Evolutionary conservation across 1,284 basidiomycete species (phyloP), one percentile per base, ranked within the genome.

Genomic region (Sporisorium iseilematis-ciliati): DNA sequence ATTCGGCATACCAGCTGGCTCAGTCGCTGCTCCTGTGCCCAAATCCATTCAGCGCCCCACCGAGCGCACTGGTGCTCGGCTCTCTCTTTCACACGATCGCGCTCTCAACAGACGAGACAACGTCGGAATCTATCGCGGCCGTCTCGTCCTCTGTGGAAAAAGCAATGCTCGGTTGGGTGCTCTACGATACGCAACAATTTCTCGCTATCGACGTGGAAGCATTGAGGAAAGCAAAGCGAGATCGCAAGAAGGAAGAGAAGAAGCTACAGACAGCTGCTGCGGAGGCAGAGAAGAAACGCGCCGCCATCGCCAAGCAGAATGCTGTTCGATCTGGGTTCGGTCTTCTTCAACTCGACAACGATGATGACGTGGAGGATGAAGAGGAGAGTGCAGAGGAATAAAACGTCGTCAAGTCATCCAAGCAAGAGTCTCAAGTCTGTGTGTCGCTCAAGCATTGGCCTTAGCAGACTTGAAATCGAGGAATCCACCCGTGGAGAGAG

Each of bases 201-300:
- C 66, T 77, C 16, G 63, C 70, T 16, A 77, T 77, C 66, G 70
- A 77, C 23, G 60, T 77, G 11, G 75, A 77, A 45, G 70, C 75
- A 33, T 25, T 73, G n/a, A 43, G 75, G 12, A 73, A 73, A 38
- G 66, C 66, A 14, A 77, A 77, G 29, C 58, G 64, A 7, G 75
- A 77, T 4, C 61, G 65, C 16, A 77, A 70, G 49, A 69, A 64
- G 59, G 61, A 71, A 52, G 74, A 72, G 29, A 72, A 72, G 56
- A 65, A 65, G 45, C 41, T 40, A 25, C 69, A 76, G 14, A 48
- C 41, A 7, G 59, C 55, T 10, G 51, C 53, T 3, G 58, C 55
- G 1, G 55, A 71, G 26, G 60, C 60, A 5, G 57, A 67, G 18
- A 59, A 71, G 61, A 68, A 60, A 48, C 41, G 43, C 10, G 53